Evolutionary conservation across 768 basidiomycete species (phyloP), one percentile per base, ranked within the genome.

Genomic region (Suillus placidus): DNA sequence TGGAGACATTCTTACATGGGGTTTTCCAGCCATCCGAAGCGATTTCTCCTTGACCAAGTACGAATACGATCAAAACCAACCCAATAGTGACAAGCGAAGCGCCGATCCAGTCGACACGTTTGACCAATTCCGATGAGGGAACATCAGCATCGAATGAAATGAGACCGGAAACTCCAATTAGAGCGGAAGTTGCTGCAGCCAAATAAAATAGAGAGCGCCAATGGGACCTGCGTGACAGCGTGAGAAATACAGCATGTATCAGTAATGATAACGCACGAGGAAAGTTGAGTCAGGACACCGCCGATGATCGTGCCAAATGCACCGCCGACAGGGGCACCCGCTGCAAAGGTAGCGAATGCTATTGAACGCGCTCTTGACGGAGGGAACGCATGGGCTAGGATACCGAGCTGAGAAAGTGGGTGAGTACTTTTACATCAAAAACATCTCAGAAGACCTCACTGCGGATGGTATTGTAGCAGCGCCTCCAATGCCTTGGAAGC

Each of bases 301-400:
- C 94, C 93, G 0, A 93, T 65, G 0, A 87, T 77, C 37, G 82
- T 81, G 1, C 95, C 94, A 16, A 94, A 77, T 0, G 86, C 90
- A 0, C 84, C 90, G 0, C 95, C 95, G 6, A 95, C 72, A 0
- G 95, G 94, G 0, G 91, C 92, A 34, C 95, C 95, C 0, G 93
- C 92, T 1, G 90, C 83, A 68, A 95, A 96, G 0, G 89, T 87
- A 0, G 95, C 86, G 67, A 96, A 97, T 0, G 93, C 95, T 0
- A 87, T 76, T 1, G 91, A 87, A 12, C 95, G 85, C 0, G 88
- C 82, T 14, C 80, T 80, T 0, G 89, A 89, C 0, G 84, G 82
- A 4, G 90, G 89, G 74, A 96, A 97, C 0, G 88, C 80, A 56
- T 90, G 84, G 0, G 95, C 94, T 40, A 97, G 82, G 64, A 93